phyloP scores from a whole-genome alignment of 768 basidiomycete species.

The Lactarius hatsudake region DNA sequence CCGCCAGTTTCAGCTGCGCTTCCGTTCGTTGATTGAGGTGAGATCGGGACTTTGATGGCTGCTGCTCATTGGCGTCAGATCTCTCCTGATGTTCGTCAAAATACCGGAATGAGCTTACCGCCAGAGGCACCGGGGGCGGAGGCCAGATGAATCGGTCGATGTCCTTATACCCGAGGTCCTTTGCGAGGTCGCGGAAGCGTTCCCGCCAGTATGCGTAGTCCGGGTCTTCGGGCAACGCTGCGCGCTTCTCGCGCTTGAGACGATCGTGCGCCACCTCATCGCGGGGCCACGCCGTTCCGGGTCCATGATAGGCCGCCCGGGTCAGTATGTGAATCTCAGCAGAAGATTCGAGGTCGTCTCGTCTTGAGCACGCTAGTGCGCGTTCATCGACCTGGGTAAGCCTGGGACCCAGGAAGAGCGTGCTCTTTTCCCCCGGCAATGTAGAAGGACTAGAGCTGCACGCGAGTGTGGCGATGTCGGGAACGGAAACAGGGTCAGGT shows the following conservation, averaged over 20 bases:
- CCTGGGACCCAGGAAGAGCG: not conserved
- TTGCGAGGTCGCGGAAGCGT: constrained; percentile 62
- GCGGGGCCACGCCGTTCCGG: constrained; percentile 72
- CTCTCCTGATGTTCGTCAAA: not conserved
- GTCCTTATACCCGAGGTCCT: constrained; percentile 54
- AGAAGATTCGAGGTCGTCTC: constrained; percentile 84
- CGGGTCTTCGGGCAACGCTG: constrained; percentile 61
- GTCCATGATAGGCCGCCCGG: constrained; percentile 77
- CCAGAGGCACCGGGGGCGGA: constrained; percentile 35
- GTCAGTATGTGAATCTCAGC: constrained; percentile 74
- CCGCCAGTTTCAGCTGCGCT: not conserved
- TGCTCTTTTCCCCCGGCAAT: constrained; percentile 71
- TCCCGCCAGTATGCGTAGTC: constrained; percentile 65
- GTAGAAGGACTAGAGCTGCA: constrained; percentile 28
- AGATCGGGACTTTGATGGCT: constrained; percentile 25
- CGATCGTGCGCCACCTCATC: constrained; percentile 59
- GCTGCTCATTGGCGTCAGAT: constrained; percentile 8
- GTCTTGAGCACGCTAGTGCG: constrained; percentile 64
- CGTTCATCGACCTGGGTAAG: constrained; percentile 4
- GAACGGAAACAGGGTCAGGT: too few species aligned
- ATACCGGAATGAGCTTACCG: constrained; percentile 29
- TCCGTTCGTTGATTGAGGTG: constrained; percentile 34
- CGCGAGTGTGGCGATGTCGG: too few species aligned
- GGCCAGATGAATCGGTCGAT: constrained; percentile 73
- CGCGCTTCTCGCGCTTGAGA: constrained; percentile 62